Evolutionary conservation across 495 filamentous ascomycete genomes (phyloP).

Genomic region (Lophium mytilinum): DNA sequence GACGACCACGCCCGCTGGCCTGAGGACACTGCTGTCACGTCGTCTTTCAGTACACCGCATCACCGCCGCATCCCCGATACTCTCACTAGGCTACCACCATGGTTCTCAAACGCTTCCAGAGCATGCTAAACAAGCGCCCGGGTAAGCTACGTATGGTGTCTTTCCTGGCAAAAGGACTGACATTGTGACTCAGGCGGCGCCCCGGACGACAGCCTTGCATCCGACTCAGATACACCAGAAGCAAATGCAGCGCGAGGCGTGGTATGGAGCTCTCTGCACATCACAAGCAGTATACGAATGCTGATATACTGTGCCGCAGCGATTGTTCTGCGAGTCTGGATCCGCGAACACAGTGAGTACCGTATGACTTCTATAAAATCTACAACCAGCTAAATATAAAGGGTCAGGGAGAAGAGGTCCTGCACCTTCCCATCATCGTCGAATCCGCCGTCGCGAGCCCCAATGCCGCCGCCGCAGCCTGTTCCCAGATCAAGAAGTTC

Average conservation of each 20-base stretch:
- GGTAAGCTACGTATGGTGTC: background rate
- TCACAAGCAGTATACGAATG: conserved; percentile 20
- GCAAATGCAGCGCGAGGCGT: conserved; percentile 50
- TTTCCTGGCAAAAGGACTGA: background rate
- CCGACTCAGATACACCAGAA: conserved; percentile 40
- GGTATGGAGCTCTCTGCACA: conserved; percentile 34
- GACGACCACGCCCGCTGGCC: too few species aligned
- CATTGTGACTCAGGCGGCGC: background rate
- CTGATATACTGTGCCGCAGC: conserved; percentile 30
- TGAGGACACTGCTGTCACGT: background rate
- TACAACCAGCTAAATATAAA: background rate
- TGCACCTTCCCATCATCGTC: conserved; percentile 90
- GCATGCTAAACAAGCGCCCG: conserved; percentile 15
- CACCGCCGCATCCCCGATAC: background rate
- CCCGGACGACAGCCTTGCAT: conserved; percentile 5
- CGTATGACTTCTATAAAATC: background rate
- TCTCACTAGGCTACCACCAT: conserved; percentile 5
- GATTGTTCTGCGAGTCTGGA: conserved; percentile 72
- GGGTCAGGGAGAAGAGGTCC: conserved; percentile 70
- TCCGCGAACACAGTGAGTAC: conserved; percentile 52
- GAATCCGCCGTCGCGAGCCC: conserved; percentile 91
- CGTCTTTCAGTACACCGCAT: background rate
- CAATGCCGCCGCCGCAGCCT: conserved; percentile 68
- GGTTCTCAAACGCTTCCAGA: conserved; percentile 21
- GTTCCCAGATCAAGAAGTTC: conserved; percentile 70